Evolutionary conservation across 169 alveolate species (phyloP).

Genomic region (Plasmodium blacklocki): DNA sequence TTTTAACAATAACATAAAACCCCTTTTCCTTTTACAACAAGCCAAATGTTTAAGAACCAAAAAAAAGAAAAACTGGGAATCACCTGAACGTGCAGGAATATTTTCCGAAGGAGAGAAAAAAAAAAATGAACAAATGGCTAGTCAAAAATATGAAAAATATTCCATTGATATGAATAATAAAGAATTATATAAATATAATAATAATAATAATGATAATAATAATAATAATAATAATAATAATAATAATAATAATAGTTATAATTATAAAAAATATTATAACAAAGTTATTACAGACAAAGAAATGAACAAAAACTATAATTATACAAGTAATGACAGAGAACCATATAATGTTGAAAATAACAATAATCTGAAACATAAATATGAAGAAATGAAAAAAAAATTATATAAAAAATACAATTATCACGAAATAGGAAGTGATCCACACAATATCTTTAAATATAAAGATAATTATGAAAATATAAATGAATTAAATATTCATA

Average conservation of each 20-base stretch:
- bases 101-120: not conserved
- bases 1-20: too few species aligned
- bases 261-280: too few species aligned
- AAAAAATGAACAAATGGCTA: not conserved
- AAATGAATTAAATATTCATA: conserved; percentile 66
- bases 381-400: conserved; percentile 51
- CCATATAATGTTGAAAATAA: not conserved
- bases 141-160: not conserved
- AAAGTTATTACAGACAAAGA: not conserved
- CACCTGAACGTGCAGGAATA: not conserved
- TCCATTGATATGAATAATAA: not conserved
- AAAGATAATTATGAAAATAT: conserved; percentile 18
- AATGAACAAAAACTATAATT: not conserved
- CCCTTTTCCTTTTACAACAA: conserved; percentile 5
- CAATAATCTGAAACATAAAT: conserved; percentile 13
- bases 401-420: conserved; percentile 58
- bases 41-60: not conserved
- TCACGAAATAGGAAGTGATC: conserved; percentile 58
- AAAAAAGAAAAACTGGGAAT: not conserved
- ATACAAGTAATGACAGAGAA: not conserved
- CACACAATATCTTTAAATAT: conserved; percentile 12
- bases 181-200: too few species aligned
- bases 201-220: too few species aligned
- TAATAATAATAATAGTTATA: too few species aligned
- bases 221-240: too few species aligned